A percentile compares a stretch with the other conserved stretches of the same genome.
Evolutionary conservation across 2,329 filamentous ascomycete species (phyloP).

Genomic region (Ophiobolus disseminans): DNA sequence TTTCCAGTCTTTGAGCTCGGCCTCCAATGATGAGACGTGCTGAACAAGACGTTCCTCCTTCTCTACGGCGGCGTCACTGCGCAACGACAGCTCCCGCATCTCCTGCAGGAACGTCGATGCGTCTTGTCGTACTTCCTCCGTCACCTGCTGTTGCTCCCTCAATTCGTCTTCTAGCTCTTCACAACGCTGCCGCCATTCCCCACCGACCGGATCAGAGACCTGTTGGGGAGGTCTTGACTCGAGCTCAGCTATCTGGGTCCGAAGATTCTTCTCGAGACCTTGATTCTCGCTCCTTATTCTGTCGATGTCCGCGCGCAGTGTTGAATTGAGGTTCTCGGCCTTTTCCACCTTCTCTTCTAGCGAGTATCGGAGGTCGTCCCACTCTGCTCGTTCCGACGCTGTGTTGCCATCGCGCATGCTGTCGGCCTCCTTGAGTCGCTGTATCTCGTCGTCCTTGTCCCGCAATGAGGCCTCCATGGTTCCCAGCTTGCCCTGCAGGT

Average conservation of each 20-base stretch:
- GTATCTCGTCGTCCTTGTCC: slow-evolving; percentile 74
- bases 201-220: slow-evolving; percentile 28
- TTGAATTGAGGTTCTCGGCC: slow-evolving; percentile 78
- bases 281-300: slow-evolving; percentile 73
- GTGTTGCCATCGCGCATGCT: slow-evolving; percentile 59
- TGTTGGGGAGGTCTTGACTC: slow-evolving; percentile 35
- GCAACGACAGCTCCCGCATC: slow-evolving; percentile 85
- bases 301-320: slow-evolving; percentile 79
- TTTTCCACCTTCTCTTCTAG: slow-evolving; percentile 78
- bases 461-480: slow-evolving; percentile 73
- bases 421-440: slow-evolving; percentile 65
- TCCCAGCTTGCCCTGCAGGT: slow-evolving; percentile 76
- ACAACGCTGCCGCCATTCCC: slow-evolving; percentile 47
- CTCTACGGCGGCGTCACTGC: slow-evolving; percentile 79
- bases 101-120: slow-evolving; percentile 84
- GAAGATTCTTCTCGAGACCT: slow-evolving; percentile 67
- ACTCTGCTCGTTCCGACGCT: slow-evolving; percentile 73
- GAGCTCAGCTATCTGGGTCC: slow-evolving; percentile 66
- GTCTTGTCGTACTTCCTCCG: slow-evolving; percentile 84
- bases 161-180: slow-evolving; percentile 64
- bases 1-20: slow-evolving; percentile 88
- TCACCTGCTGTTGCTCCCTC: slow-evolving; percentile 80
- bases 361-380: slow-evolving; percentile 68
- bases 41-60: slow-evolving; percentile 79
- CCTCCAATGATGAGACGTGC: slow-evolving; percentile 77